Conservation (phyloP, 2,329 filamentous ascomycete species). For the Beauveria brongniartii region DNA sequence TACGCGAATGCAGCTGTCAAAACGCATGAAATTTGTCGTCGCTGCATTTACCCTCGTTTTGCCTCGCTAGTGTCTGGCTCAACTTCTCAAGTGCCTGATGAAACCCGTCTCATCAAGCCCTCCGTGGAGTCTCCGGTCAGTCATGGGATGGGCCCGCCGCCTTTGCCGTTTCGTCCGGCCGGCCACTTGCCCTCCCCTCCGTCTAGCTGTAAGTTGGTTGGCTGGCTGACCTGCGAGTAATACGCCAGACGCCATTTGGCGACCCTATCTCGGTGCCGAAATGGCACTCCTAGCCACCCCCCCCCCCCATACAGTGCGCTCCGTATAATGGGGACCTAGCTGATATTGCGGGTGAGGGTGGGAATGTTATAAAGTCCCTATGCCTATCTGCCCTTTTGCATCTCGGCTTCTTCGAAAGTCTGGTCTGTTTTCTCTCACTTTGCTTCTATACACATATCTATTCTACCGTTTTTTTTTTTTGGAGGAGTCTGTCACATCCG, state of each 20-base stretch:
- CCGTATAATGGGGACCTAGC: neutral
- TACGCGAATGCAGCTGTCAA: neutral
- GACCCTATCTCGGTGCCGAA: slow-evolving; percentile 3
- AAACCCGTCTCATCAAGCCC: slow-evolving; percentile 5
- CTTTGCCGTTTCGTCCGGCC: slow-evolving; percentile 10
- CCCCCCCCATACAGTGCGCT: neutral
- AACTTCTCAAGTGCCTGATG: neutral
- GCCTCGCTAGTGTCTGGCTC: neutral
- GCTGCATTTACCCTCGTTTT: neutral
- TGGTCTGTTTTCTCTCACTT: neutral
- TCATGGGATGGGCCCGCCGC: slow-evolving; percentile 7
- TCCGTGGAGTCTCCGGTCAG: slow-evolving; percentile 7
- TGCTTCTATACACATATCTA: neutral
- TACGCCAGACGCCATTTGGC: slow-evolving; percentile 10
- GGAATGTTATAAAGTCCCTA: slow-evolving; percentile 2
- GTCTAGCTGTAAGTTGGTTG: neutral
- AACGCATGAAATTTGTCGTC: neutral
- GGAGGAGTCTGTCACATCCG: slow-evolving; percentile 7
- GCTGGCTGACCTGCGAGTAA: neutral
- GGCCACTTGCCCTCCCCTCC: neutral
- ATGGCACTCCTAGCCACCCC: neutral
- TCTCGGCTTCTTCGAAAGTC: neutral
- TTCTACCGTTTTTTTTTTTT: neutral
- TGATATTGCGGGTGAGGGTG: slow-evolving; percentile 3
- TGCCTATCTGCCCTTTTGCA: neutral